Percentiles rank a stretch among this genome's conserved stretches.
phyloP scores from a whole-genome alignment of 345 rosid genomes.

The Melastoma malabathricum region DNA sequence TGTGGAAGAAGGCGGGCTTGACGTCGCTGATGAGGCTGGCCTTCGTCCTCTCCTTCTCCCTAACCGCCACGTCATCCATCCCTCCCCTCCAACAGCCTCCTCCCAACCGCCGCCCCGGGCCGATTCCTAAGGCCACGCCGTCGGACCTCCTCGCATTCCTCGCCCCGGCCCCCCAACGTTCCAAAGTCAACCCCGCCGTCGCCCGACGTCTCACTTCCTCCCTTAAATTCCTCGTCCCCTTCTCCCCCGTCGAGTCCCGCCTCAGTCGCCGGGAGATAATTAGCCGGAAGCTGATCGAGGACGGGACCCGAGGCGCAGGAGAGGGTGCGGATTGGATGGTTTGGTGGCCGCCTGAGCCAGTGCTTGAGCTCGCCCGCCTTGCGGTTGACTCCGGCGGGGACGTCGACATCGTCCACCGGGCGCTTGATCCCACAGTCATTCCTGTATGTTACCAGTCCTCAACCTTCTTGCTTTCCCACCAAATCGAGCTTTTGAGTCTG shows the following conservation, averaged over 20 bases:
- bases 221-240: constrained; percentile 67
- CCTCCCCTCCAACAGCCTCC: constrained; percentile 18
- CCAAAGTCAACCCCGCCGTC: constrained; percentile 38
- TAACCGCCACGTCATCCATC: constrained; percentile 22
- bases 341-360: constrained; percentile 88
- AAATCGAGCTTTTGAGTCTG: too few relatives aligned
- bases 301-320: constrained; percentile 4
- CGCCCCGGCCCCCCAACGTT: constrained; percentile 32
- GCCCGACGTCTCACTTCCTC: constrained; percentile 49
- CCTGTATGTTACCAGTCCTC: constrained; percentile 25
- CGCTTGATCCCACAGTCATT: constrained; percentile 57
- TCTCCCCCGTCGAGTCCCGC: constrained; percentile 13
- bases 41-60: constrained; percentile 40
- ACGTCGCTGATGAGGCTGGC: constrained; percentile 24
- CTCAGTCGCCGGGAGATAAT: too few relatives aligned
- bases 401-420: constrained; percentile 45
- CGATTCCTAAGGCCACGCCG: constrained; percentile 55
- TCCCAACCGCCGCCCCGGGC: constrained; percentile 5
- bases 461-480: too few relatives aligned
- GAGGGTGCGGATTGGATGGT: constrained; percentile 42
- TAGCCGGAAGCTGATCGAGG: constrained; percentile 7
- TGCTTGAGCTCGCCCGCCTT: constrained; percentile 78
- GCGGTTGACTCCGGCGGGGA: constrained; percentile 85
- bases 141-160: constrained; percentile 60
- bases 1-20: not conserved